A percentile compares a stretch with the other conserved stretches of the same genome.
These are phyloP conservation scores for Nakazawaea populi DNA, from an alignment of 805 yeast species.

Conservation along the genomic window DNA sequence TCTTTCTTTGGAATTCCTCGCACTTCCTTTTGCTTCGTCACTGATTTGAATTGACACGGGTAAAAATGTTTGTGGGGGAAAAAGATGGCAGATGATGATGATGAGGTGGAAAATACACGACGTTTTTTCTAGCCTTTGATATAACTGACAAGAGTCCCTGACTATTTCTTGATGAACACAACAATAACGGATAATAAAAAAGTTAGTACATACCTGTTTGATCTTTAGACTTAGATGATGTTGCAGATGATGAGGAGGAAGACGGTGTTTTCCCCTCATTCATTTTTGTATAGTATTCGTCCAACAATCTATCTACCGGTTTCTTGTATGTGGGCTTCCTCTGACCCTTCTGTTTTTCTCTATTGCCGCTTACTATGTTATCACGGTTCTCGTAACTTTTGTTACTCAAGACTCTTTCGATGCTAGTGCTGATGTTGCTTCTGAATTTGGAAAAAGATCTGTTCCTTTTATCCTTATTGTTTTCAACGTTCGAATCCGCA, in stretches of 20 bases:
- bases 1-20: neutral
- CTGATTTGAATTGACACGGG: too few relatives aligned
- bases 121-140: too few relatives aligned
- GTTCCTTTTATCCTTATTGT: neutral
- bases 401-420: slow-evolving; percentile 7
- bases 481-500: too few relatives aligned
- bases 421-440: slow-evolving; percentile 6
- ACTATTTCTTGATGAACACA: neutral
- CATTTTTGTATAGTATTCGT: neutral
- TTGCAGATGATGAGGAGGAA: too few relatives aligned
- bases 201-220: neutral
- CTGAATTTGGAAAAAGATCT: neutral
- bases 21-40: neutral
- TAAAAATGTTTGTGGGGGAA: too few relatives aligned
- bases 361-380: neutral
- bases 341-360: neutral
- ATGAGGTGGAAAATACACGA: neutral
- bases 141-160: too few relatives aligned
- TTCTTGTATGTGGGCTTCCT: neutral
- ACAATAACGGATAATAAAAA: neutral
- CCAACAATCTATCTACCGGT: slow-evolving; percentile 7
- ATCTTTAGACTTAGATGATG: neutral
- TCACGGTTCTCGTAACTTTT: neutral
- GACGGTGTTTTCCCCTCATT: neutral
- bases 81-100: too few relatives aligned